Evolutionary conservation across 192 early-diverging fungal genomes (phyloP), one percentile per base, ranked within the genome.

Genomic region (Gonapodya sp.): DNA sequence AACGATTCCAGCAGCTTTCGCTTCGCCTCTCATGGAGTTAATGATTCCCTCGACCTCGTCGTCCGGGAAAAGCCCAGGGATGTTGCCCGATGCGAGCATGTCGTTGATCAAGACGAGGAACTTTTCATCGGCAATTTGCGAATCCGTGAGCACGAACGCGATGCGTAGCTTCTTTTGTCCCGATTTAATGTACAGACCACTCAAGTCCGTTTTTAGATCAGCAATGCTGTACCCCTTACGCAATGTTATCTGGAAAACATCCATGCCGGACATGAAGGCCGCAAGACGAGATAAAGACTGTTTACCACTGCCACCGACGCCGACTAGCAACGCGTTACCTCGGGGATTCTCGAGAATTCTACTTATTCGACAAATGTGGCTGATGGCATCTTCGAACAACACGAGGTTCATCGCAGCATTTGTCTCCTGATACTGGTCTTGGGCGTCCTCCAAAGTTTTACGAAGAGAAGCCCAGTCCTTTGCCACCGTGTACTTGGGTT

Each of bases 1-100:
- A 46, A 87, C 83, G 16, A 92, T 80, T n/a, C 91, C 91, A 34
- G 83, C 83, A 1, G 89, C 85, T 80, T 92, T 92, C 2, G 88
- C 91, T 80, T 92, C 91, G 78, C 87, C 88, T 32, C 91, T 81
- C 91, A 91, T 92, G 16, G 89, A 83, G 80, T 85, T 85, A 79
- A 92, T 92, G 79, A 92, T 92, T 31, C 82, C 88, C 32, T 92
- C 91, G n/a, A 90, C 87, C 78, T 91, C 91, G 82, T 92, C 91
- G 80, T 92, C 91, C 1, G 91, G 88, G 84, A 92, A 92, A n/a
- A 92, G 80, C 16, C 91, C 91, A 18, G 91, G 89, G 82, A 92
- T 90, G 77, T 91, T 90, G 36, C 91, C 91, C 31, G 89, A 90
- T 0, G 90, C 89, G 0, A 92, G 81, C 86, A 91, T 87, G 81